Percentiles rank a stretch among this genome's conserved stretches.
These are phyloP conservation scores for Ophiosphaerella herpotricha DNA, from an alignment of 2,329 filamentous ascomycete species.

Conservation along the genomic window DNA sequence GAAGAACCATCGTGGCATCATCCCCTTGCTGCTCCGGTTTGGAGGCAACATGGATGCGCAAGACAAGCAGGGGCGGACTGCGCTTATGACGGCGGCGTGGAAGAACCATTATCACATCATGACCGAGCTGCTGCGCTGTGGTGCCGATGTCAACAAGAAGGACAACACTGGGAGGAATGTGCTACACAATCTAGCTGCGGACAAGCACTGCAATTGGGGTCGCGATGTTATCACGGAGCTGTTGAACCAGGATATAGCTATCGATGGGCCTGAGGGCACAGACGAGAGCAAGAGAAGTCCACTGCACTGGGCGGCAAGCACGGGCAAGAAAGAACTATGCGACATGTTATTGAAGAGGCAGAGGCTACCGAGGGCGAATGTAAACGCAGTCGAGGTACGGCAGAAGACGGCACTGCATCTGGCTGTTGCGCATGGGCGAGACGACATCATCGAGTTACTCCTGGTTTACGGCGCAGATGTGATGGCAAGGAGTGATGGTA, in stretches of 20 bases:
- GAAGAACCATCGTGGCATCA: slow-evolving; percentile 34
- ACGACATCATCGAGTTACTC: slow-evolving; percentile 43
- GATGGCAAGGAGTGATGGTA: slow-evolving; percentile 41
- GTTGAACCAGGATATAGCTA: slow-evolving; percentile 44
- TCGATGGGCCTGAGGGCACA: slow-evolving; percentile 47
- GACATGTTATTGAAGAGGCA: slow-evolving; percentile 51
- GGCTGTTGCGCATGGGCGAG: slow-evolving; percentile 39
- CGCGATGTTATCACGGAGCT: slow-evolving; percentile 51
- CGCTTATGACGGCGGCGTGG: slow-evolving; percentile 46
- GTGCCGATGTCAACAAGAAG: slow-evolving; percentile 46
- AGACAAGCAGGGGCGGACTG: slow-evolving; percentile 44
- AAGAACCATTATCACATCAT: slow-evolving; percentile 43
- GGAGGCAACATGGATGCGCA: slow-evolving; percentile 40
- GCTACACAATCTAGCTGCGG: slow-evolving; percentile 45
- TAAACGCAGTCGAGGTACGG: slow-evolving; percentile 41
- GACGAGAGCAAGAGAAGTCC: slow-evolving; percentile 58
- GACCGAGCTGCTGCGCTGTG: slow-evolving; percentile 40
- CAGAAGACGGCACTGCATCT: slow-evolving; percentile 45
- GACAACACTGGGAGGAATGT: slow-evolving; percentile 42
- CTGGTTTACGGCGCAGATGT: slow-evolving; percentile 37
- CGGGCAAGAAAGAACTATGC: slow-evolving; percentile 58
- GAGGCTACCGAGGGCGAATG: slow-evolving; percentile 31
- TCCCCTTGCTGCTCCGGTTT: slow-evolving; percentile 38
- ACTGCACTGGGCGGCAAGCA: slow-evolving; percentile 63
- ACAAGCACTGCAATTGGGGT: slow-evolving; percentile 54